These are phyloP conservation scores for Triticum urartu DNA, from an alignment of 176 grass and related monocot species.

Conservation along the genomic window DNA sequence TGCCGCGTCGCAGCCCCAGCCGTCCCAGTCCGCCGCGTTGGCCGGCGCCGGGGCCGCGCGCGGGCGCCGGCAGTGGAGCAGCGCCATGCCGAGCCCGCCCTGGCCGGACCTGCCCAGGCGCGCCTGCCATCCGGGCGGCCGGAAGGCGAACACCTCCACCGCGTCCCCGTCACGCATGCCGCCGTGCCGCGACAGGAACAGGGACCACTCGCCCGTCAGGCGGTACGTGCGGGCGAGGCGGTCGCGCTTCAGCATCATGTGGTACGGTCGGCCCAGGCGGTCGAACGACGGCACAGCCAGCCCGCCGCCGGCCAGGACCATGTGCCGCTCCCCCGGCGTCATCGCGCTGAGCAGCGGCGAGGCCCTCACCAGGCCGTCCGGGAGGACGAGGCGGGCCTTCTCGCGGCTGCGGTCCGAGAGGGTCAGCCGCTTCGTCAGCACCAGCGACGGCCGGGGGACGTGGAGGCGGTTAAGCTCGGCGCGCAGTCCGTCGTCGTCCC, in stretches of 20 bases:
- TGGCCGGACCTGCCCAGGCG: slow-evolving; percentile 17
- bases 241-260: slow-evolving; percentile 42
- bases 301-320: slow-evolving; percentile 5
- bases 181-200: slow-evolving; percentile 35
- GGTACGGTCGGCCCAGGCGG: slow-evolving; percentile 31
- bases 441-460: slow-evolving; percentile 8
- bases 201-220: slow-evolving; percentile 26
- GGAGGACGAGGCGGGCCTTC: slow-evolving; percentile 30
- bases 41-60: background rate
- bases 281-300: slow-evolving; percentile 28
- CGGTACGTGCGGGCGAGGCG: background rate
- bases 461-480: slow-evolving; percentile 26
- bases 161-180: slow-evolving; percentile 27
- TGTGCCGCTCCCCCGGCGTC: slow-evolving; percentile 26
- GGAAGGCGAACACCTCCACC: slow-evolving; percentile 41
- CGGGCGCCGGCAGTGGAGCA: background rate
- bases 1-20: slow-evolving; percentile 13
- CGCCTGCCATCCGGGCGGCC: slow-evolving; percentile 29
- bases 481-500: slow-evolving; percentile 27
- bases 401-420: slow-evolving; percentile 22
- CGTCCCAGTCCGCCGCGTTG: background rate
- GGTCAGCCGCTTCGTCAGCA: slow-evolving; percentile 43
- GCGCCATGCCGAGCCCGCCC: slow-evolving; percentile 30
- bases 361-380: slow-evolving; percentile 11
- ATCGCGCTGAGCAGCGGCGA: slow-evolving; percentile 42